Conservation (phyloP, 2,329 filamentous ascomycete genomes). For the Sporothrix curviconia region DNA sequence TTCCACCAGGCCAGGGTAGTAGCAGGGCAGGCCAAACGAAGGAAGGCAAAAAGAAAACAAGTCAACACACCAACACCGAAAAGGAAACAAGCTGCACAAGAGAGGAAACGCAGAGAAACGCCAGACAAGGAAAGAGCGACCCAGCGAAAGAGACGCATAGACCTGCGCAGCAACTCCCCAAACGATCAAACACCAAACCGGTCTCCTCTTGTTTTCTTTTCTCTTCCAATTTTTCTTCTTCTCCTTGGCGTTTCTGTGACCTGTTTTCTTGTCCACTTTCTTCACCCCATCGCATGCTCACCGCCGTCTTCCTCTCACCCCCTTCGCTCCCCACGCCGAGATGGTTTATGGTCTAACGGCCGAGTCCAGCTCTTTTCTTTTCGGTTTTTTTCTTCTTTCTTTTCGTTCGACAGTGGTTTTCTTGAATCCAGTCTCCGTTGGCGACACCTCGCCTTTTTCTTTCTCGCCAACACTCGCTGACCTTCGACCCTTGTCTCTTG, state of each 20-base stretch:
- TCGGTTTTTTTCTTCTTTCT: no score
- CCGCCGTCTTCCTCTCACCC: background rate
- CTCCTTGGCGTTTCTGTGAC: no score
- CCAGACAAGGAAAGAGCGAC: background rate
- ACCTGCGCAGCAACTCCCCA: background rate
- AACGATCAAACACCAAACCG: background rate
- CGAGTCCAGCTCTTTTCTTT: background rate
- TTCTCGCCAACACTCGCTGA: background rate
- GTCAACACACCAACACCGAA: background rate
- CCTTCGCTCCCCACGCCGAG: background rate
- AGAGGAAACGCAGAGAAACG: background rate
- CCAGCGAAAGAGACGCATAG: slow-evolving; percentile 2
- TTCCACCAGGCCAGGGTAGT: slow-evolving; percentile 3
- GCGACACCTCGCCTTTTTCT: background rate
- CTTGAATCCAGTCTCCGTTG: background rate
- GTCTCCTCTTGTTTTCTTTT: background rate
- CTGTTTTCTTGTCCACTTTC: background rate
- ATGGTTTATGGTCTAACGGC: background rate
- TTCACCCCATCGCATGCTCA: background rate
- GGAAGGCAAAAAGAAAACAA: background rate
- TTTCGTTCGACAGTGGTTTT: no score
- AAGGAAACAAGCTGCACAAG: background rate
- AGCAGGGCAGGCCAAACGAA: background rate
- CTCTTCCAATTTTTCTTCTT: background rate
- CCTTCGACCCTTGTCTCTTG: background rate